These are phyloP conservation scores for Hygrophoropsis aurantiaca DNA, from an alignment of 768 basidiomycete genomes.

Conservation along the genomic window DNA sequence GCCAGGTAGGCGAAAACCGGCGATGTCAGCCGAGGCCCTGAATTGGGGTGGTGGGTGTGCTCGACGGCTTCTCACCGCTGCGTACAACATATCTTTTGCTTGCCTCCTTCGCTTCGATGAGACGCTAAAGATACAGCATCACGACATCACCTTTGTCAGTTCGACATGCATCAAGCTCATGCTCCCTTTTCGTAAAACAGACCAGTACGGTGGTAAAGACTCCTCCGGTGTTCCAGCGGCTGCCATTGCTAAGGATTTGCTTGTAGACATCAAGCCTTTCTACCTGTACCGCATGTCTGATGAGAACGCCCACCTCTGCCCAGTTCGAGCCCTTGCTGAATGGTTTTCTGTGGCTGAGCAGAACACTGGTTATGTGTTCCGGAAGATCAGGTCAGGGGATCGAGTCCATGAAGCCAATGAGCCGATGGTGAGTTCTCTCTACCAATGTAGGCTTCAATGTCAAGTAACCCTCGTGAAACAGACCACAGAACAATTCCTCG, in stretches of 20 bases:
- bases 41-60: conserved; percentile 32
- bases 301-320: conserved; percentile 31
- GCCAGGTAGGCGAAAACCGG: conserved; percentile 7
- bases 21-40: conserved; percentile 3
- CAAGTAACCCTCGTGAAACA: too few relatives aligned
- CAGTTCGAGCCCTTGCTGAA: conserved; percentile 30
- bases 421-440: too few relatives aligned
- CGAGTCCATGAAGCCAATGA: too few relatives aligned
- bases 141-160: conserved; percentile 18
- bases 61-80: conserved; percentile 26
- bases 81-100: conserved; percentile 33
- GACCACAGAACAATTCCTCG: conserved; percentile 37
- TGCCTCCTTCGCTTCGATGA: conserved; percentile 36
- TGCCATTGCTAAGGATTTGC: not conserved
- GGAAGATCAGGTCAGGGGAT: too few relatives aligned
- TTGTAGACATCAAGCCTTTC: conserved; percentile 32
- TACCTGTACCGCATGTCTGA: conserved; percentile 20
- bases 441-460: too few relatives aligned
- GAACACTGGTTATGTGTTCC: conserved; percentile 33
- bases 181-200: conserved; percentile 27
- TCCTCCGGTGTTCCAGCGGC: conserved; percentile 1
- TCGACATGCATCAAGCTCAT: conserved; percentile 19
- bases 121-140: conserved; percentile 30
- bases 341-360: conserved; percentile 25
- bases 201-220: conserved; percentile 32